Evolutionary conservation across 2,329 filamentous ascomycete genomes (phyloP).

Genomic region (Cordyceps tenuipes): DNA sequence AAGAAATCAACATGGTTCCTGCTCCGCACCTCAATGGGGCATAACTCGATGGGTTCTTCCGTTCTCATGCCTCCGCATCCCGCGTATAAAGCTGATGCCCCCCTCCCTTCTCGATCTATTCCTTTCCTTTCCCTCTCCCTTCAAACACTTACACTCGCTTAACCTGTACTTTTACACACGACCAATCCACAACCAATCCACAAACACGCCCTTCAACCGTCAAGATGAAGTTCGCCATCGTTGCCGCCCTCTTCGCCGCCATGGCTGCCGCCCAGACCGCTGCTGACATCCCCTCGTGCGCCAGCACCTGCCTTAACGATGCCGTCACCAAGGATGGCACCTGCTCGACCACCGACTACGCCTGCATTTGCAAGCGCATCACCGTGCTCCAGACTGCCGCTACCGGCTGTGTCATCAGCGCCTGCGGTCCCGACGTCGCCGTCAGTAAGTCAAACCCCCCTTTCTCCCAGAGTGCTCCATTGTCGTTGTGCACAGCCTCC

Average conservation of each 20-base stretch:
- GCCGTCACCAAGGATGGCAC: conserved; percentile 23
- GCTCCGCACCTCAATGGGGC: not conserved
- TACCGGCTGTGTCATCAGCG: conserved; percentile 27
- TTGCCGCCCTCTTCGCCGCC: conserved; percentile 26
- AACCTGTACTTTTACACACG: conserved; percentile 13
- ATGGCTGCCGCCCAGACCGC: conserved; percentile 27
- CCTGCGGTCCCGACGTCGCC: conserved; percentile 30
- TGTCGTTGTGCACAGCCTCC: not conserved
- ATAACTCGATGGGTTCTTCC: not conserved
- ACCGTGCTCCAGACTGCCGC: conserved; percentile 23
- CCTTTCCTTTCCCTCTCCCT: conserved; percentile 12
- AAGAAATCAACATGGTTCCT: not conserved
- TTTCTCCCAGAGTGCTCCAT: too few relatives aligned
- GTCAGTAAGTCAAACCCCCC: conserved; percentile 29
- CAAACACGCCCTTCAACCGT: conserved; percentile 11
- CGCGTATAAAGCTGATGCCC: conserved; percentile 22
- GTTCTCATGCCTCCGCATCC: not conserved
- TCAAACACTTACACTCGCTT: conserved; percentile 25
- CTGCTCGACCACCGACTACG: conserved; percentile 26
- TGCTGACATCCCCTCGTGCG: conserved; percentile 30
- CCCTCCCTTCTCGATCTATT: conserved; percentile 16
- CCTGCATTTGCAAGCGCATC: conserved; percentile 29
- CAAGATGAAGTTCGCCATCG: conserved; percentile 33
- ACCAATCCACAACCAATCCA: conserved; percentile 13
- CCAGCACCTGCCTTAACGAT: conserved; percentile 27